phyloP scores from a whole-genome alignment of 371 early-diverging fungal species.

The Zopfochytrium polystomum region DNA sequence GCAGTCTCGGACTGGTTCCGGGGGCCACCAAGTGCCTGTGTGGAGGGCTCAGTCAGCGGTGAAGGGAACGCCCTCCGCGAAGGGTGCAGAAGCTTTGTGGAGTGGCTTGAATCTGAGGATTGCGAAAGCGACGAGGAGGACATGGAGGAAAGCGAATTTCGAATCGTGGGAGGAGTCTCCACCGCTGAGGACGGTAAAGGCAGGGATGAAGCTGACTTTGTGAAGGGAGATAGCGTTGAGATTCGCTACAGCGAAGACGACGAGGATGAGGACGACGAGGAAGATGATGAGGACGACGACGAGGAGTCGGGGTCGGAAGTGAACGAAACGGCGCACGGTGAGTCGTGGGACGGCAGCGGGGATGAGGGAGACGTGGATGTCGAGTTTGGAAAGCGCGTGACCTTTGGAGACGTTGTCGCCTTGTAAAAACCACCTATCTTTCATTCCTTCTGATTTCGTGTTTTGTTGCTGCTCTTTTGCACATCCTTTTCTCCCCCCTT shows the following conservation, averaged over 20 bases:
- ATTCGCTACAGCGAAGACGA: not conserved
- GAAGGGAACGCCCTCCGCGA: not conserved
- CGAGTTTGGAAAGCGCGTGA: conserved; percentile 6
- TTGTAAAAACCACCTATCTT: not conserved
- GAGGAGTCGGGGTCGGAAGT: not conserved
- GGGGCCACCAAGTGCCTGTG: conserved; percentile 9
- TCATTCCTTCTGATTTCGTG: too few species aligned
- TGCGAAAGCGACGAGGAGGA: not conserved
- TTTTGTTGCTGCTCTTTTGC: too few species aligned
- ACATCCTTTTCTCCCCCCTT: too few species aligned
- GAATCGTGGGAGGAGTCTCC: not conserved
- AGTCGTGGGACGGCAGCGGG: not conserved
- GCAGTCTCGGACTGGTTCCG: too few species aligned
- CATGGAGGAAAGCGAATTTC: not conserved
- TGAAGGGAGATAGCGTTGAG: not conserved
- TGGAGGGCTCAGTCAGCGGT: not conserved
- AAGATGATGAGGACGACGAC: too few species aligned
- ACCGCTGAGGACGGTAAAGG: conserved; percentile 1
- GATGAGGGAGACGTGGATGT: conserved; percentile 12
- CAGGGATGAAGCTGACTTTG: conserved; percentile 16
- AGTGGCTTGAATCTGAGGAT: not conserved
- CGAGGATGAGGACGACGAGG: too few species aligned
- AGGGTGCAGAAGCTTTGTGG: not conserved
- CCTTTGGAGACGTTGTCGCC: not conserved
- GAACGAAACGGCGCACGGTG: conserved; percentile 6